These are phyloP conservation scores for Venturiaceae sp. DNA, from an alignment of 2,329 filamentous ascomycete species.

Conservation along the genomic window DNA sequence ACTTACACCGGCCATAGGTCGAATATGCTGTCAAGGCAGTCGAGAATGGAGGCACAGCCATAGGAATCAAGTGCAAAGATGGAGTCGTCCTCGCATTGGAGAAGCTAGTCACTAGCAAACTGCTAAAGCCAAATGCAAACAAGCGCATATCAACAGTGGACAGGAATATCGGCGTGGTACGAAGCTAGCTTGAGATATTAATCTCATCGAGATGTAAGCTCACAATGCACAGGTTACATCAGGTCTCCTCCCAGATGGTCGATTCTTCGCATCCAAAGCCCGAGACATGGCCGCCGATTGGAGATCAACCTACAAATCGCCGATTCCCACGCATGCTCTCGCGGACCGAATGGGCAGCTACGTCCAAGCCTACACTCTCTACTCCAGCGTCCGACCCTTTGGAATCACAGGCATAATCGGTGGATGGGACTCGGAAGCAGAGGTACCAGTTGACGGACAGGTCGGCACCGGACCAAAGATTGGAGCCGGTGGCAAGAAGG, in stretches of 20 bases:
- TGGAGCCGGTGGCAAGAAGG: slow-evolving; percentile 75
- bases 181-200: slow-evolving; percentile 22
- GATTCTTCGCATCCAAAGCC: slow-evolving; percentile 88
- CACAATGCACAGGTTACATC: slow-evolving; percentile 66
- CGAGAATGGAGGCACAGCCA: slow-evolving; percentile 91
- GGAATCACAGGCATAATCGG: slow-evolving; percentile 91
- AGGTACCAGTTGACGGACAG: slow-evolving; percentile 79
- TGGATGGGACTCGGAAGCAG: slow-evolving; percentile 84
- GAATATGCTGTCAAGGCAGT: slow-evolving; percentile 99
- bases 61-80: slow-evolving; percentile 95
- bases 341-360: slow-evolving; percentile 92
- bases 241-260: slow-evolving; percentile 87
- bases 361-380: slow-evolving; percentile 94
- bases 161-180: slow-evolving; percentile 84
- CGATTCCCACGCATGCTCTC: slow-evolving; percentile 80
- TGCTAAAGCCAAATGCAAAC: slow-evolving; percentile 90
- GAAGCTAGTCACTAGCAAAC: slow-evolving; percentile 92
- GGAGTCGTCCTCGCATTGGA: slow-evolving; percentile 93
- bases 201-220: not conserved
- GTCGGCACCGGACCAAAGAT: slow-evolving; percentile 71
- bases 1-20: slow-evolving; percentile 35
- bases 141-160: slow-evolving; percentile 95
- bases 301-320: slow-evolving; percentile 89
- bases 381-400: slow-evolving; percentile 92
- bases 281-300: slow-evolving; percentile 88